These are phyloP conservation scores for Acanthamoeba triangularis DNA, from an alignment of 208 protist genomes.

Conservation along the genomic window DNA sequence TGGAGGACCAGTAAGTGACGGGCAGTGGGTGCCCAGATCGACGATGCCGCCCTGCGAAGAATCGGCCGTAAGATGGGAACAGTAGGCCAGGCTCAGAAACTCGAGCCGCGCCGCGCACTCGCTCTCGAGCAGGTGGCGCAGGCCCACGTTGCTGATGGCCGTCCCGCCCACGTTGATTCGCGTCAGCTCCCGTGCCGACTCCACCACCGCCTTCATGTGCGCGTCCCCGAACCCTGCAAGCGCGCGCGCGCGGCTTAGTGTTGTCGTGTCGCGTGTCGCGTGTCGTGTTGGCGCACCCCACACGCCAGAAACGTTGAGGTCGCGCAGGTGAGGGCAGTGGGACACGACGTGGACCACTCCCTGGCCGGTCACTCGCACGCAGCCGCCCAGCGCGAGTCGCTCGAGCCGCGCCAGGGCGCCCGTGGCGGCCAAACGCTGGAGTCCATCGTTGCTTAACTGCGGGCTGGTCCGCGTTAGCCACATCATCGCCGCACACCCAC, in stretches of 20 bases:
- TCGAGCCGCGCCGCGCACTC: neutral
- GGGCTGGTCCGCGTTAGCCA: neutral
- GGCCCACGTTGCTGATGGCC: neutral
- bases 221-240: neutral
- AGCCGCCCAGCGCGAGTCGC: neutral
- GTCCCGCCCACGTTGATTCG: neutral
- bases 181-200: neutral
- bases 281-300: neutral
- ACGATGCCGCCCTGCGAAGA: neutral
- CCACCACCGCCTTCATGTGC: neutral
- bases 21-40: neutral
- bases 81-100: neutral
- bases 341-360: neutral
- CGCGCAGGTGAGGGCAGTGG: neutral
- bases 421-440: neutral
- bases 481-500: neutral
- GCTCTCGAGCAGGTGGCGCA: neutral
- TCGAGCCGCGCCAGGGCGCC: neutral
- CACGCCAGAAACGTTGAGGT: neutral
- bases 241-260: neutral
- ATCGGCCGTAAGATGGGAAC: neutral
- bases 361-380: neutral
- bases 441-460: neutral
- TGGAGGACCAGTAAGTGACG: neutral
- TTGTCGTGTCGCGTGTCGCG: neutral